Percentiles rank a stretch among this genome's conserved stretches.
Evolutionary conservation across 495 filamentous ascomycete species (phyloP).

Genomic region (Xylaria acuta): DNA sequence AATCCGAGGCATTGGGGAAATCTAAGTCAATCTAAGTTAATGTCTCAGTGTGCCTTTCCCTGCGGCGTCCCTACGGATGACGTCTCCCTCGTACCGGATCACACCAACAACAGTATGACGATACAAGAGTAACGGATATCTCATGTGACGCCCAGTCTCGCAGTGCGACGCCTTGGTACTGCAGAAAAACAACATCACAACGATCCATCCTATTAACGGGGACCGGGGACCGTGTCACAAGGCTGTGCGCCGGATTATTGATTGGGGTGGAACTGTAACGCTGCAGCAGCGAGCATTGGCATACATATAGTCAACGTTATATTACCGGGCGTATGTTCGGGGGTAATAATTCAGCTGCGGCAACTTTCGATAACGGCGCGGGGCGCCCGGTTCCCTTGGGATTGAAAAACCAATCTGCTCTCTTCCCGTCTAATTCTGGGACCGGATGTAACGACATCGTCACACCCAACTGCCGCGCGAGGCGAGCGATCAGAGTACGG

Average conservation of each 20-base stretch:
- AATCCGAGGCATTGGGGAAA: slow-evolving; percentile 2
- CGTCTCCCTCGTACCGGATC: not conserved
- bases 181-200: slow-evolving; percentile 4
- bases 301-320: too few relatives aligned
- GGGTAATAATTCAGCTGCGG: not conserved
- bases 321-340: slow-evolving; percentile 2
- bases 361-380: not conserved
- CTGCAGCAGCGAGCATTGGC: not conserved
- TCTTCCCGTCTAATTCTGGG: not conserved
- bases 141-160: not conserved
- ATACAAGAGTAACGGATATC: not conserved
- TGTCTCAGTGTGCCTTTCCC: not conserved
- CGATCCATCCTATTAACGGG: not conserved
- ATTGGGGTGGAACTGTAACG: not conserved
- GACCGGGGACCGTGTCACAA: not conserved
- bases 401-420: not conserved
- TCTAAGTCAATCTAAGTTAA: slow-evolving; percentile 6
- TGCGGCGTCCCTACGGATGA: not conserved
- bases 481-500: slow-evolving; percentile 7
- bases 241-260: slow-evolving; percentile 1
- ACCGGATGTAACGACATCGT: not conserved
- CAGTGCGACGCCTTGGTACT: not conserved
- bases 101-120: not conserved
- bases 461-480: not conserved
- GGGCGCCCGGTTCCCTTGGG: not conserved